These are phyloP conservation scores for Porodaedalea pini DNA, from an alignment of 1,284 basidiomycete species.

Conservation along the genomic window DNA sequence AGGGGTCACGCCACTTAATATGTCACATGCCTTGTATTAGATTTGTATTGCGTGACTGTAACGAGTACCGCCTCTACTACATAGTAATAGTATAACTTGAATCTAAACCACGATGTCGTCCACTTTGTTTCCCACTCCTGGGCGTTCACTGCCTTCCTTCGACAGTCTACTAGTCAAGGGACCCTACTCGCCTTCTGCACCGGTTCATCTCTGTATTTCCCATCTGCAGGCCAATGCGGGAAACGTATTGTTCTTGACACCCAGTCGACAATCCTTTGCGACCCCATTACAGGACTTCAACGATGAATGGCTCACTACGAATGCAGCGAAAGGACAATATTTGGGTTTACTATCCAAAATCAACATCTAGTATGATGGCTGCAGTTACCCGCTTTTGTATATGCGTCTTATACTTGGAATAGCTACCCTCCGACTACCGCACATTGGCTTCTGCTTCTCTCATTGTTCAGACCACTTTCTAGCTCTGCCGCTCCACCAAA, in stretches of 20 bases:
- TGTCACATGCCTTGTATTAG: slow-evolving; percentile 1
- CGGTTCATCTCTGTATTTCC: slow-evolving; percentile 55
- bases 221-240: slow-evolving; percentile 33
- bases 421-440: slow-evolving; percentile 65
- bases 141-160: slow-evolving; percentile 42
- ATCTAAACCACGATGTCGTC: slow-evolving; percentile 29
- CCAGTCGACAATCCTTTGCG: slow-evolving; percentile 42
- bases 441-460: slow-evolving; percentile 55
- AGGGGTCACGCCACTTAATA: not conserved
- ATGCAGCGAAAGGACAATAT: slow-evolving; percentile 44
- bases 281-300: slow-evolving; percentile 43
- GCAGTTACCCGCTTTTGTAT: slow-evolving; percentile 15
- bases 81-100: slow-evolving; percentile 16
- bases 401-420: slow-evolving; percentile 2
- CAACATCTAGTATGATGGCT: slow-evolving; percentile 50
- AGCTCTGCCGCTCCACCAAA: slow-evolving; percentile 3
- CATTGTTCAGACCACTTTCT: slow-evolving; percentile 37
- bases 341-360: slow-evolving; percentile 43
- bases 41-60: not conserved
- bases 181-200: slow-evolving; percentile 50
- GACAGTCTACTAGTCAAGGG: slow-evolving; percentile 50
- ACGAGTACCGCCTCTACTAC: not conserved
- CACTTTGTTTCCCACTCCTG: slow-evolving; percentile 39
- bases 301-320: slow-evolving; percentile 51
- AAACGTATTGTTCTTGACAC: slow-evolving; percentile 48